Conservation (phyloP, 2,329 filamentous ascomycete genomes). For the Ceratocystis variospora region DNA sequence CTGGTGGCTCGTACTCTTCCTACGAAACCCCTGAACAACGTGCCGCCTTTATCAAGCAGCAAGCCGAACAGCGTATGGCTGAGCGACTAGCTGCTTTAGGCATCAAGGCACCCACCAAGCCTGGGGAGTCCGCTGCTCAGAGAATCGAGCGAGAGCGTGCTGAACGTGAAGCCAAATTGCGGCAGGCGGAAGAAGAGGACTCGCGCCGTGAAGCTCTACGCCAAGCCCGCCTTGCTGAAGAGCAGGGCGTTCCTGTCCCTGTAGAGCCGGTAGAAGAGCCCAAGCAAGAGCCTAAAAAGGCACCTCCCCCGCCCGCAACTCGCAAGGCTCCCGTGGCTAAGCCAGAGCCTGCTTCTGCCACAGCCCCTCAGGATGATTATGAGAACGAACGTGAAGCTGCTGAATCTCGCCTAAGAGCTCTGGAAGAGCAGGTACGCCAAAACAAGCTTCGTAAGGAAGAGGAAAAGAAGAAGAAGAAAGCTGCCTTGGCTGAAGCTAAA, state of each 20-base stretch:
- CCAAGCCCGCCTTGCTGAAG: constrained; percentile 67
- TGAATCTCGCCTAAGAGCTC: constrained; percentile 66
- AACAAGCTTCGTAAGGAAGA: constrained; percentile 94
- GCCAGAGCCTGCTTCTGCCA: constrained; percentile 43
- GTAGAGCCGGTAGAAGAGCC: constrained; percentile 33
- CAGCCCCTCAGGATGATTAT: constrained; percentile 45
- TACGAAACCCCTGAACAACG: constrained; percentile 88
- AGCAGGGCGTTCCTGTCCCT: constrained; percentile 52
- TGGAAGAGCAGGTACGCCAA: constrained; percentile 86
- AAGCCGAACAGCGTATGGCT: constrained; percentile 92
- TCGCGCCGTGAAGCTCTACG: constrained; percentile 75
- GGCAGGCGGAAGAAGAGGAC: constrained; percentile 89
- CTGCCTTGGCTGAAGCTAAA: constrained; percentile 69
- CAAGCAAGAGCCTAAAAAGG: constrained; percentile 40
- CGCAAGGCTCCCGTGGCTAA: constrained; percentile 48
- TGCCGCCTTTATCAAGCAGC: constrained; percentile 90
- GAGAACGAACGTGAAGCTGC: constrained; percentile 67
- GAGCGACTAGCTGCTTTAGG: constrained; percentile 88
- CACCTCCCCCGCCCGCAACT: constrained; percentile 66
- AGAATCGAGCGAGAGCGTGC: constrained; percentile 75
- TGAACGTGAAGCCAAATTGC: constrained; percentile 75
- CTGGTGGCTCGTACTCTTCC: constrained; percentile 56
- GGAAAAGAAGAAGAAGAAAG: constrained; percentile 85
- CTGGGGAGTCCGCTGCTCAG: constrained; percentile 69
- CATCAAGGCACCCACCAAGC: constrained; percentile 67